Evolutionary conservation across 1,284 basidiomycete species (phyloP).

Genomic region (Leccinum huronense): DNA sequence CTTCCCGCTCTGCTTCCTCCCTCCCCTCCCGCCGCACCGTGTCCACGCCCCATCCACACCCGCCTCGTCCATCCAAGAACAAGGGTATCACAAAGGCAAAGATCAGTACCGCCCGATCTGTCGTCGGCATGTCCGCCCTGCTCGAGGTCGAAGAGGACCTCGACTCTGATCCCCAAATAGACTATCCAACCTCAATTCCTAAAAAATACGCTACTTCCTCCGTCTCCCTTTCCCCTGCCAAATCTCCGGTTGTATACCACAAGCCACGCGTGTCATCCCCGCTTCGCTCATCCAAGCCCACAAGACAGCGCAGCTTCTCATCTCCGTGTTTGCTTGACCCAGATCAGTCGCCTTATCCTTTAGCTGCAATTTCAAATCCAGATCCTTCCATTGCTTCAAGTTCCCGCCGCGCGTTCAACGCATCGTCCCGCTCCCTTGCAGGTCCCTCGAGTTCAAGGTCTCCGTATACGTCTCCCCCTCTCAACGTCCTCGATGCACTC

Average conservation of each 20-base stretch:
- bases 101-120: conserved; percentile 41
- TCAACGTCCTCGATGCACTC: conserved; percentile 35
- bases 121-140: conserved; percentile 55
- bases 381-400: conserved; percentile 12
- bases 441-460: conserved; percentile 32
- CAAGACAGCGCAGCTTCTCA: conserved; percentile 32
- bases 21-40: conserved; percentile 15
- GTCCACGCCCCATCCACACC: conserved; percentile 13
- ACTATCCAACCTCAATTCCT: conserved; percentile 5
- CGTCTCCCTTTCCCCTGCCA: conserved; percentile 12
- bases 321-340: conserved; percentile 22
- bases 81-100: conserved; percentile 32
- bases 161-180: conserved; percentile 23
- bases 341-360: conserved; percentile 10
- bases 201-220: conserved; percentile 20
- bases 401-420: conserved; percentile 12
- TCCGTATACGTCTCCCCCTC: conserved; percentile 32
- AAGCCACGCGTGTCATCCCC: conserved; percentile 30
- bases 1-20: conserved; percentile 26
- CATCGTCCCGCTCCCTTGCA: conserved; percentile 20
- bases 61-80: conserved; percentile 24
- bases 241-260: conserved; percentile 16
- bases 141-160: conserved; percentile 55
- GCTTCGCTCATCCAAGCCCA: conserved; percentile 27
- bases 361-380: conserved; percentile 2